phyloP scores from a whole-genome alignment of 805 yeast species.

The Sugiyamaella chiloensis region DNA sequence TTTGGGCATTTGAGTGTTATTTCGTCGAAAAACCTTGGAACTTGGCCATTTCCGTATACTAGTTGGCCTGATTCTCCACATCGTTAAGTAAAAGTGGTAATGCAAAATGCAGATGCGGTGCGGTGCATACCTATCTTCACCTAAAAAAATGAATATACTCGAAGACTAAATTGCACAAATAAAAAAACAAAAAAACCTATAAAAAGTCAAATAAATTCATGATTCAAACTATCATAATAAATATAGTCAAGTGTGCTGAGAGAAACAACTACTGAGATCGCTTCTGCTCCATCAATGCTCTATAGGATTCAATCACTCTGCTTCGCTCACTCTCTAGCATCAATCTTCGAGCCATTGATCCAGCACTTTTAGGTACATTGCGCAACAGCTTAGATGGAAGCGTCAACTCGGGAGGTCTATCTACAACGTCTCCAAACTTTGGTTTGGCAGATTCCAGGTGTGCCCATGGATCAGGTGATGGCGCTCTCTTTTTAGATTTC shows the following conservation, averaged over 20 bases:
- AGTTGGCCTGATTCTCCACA: constrained; percentile 5
- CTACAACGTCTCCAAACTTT: constrained; percentile 42
- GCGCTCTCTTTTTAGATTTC: constrained; percentile 24
- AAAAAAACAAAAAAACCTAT: too few relatives aligned
- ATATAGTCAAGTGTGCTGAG: too few relatives aligned
- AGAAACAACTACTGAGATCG: constrained; percentile 3
- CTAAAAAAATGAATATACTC: too few relatives aligned
- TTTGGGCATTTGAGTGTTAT: constrained; percentile 17
- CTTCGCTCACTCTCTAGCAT: constrained; percentile 38
- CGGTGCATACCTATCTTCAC: too few relatives aligned
- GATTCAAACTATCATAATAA: too few relatives aligned
- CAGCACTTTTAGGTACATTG: constrained; percentile 41
- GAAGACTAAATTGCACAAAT: too few relatives aligned
- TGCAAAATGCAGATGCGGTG: too few relatives aligned
- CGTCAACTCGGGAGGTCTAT: constrained; percentile 39
- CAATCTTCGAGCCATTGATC: constrained; percentile 38
- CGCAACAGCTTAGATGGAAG: constrained; percentile 30
- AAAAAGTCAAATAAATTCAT: too few relatives aligned
- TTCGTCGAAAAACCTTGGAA: not conserved
- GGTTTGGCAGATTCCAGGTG: constrained; percentile 32
- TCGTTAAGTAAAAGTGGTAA: not conserved
- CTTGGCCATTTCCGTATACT: not conserved
- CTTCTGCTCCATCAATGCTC: constrained; percentile 27
- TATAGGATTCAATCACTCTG: constrained; percentile 35
- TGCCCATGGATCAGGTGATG: constrained; percentile 45